Evolutionary conservation across 1,139 yeast species (phyloP).

Genomic region (Pichia sp.): DNA sequence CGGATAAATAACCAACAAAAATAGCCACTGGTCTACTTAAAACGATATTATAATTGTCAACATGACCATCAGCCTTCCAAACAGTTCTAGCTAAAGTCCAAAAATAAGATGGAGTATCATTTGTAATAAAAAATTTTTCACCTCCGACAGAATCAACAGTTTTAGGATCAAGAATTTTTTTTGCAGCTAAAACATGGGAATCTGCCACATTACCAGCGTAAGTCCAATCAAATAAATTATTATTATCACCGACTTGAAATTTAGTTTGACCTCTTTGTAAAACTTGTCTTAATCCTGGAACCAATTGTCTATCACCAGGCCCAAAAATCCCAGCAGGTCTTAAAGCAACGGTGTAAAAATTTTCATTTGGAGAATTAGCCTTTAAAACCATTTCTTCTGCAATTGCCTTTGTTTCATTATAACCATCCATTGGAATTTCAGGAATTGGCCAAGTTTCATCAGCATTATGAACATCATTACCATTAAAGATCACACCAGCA

Average conservation of each 20-base stretch:
- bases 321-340: constrained; percentile 99
- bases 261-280: constrained; percentile 82
- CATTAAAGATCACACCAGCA: constrained; percentile 95
- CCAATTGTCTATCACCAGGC: constrained; percentile 95
- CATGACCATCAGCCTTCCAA: constrained; percentile 93
- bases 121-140: constrained; percentile 83
- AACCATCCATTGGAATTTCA: constrained; percentile 88
- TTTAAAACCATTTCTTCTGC: constrained; percentile 81
- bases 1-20: constrained; percentile 72
- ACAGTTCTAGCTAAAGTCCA: constrained; percentile 97
- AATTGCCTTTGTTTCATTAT: constrained; percentile 88
- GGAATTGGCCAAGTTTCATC: constrained; percentile 96
- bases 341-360: constrained; percentile 70
- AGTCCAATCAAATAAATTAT: constrained; percentile 92
- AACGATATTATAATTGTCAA: constrained; percentile 63
- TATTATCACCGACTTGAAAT: constrained; percentile 90
- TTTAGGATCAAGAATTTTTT: constrained; percentile 48
- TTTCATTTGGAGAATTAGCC: constrained; percentile 52
- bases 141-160: constrained; percentile 58
- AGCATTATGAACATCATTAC: constrained; percentile 83
- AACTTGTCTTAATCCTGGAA: constrained; percentile 85
- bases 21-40: constrained; percentile 71
- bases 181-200: constrained; percentile 89
- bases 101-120: constrained; percentile 91
- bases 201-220: constrained; percentile 99